These are phyloP conservation scores for Rubus idaeus DNA, from an alignment of 306 rosid genomes.

Conservation along the genomic window DNA sequence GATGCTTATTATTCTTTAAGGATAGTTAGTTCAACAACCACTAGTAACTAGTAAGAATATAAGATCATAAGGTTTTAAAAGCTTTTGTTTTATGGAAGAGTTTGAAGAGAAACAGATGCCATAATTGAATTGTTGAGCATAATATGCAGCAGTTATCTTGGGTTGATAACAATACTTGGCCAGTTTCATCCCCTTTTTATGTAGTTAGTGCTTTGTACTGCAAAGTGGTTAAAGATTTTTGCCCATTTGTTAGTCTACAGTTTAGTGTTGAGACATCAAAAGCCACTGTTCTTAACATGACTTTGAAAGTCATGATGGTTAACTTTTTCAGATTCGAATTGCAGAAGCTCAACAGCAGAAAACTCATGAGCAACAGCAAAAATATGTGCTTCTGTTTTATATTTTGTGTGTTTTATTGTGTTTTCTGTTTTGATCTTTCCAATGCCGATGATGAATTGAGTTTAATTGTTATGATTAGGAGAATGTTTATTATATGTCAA, in stretches of 20 bases:
- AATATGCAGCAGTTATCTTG: not conserved
- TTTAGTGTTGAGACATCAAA: not conserved
- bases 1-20: not conserved
- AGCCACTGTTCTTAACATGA: not conserved
- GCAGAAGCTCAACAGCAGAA: conserved; percentile 73
- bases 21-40: not conserved
- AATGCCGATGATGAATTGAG: too few relatives aligned
- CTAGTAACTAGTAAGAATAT: not conserved
- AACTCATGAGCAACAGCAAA: conserved; percentile 41
- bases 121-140: conserved; percentile 4
- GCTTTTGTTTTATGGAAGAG: not conserved
- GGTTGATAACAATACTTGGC: not conserved
- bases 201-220: too few relatives aligned
- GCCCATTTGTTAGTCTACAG: not conserved
- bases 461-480: too few relatives aligned
- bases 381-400: too few relatives aligned
- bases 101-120: not conserved
- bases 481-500: too few relatives aligned
- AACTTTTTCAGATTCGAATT: conserved; percentile 69
- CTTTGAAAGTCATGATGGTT: conserved; percentile 3
- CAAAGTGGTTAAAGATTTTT: not conserved
- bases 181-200: not conserved
- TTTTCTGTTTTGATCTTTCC: too few relatives aligned
- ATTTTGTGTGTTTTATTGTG: too few relatives aligned
- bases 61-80: not conserved